Evolutionary conservation across 2,329 filamentous ascomycete genomes (phyloP).

Genomic region (Ceratocystis smalleyi): DNA sequence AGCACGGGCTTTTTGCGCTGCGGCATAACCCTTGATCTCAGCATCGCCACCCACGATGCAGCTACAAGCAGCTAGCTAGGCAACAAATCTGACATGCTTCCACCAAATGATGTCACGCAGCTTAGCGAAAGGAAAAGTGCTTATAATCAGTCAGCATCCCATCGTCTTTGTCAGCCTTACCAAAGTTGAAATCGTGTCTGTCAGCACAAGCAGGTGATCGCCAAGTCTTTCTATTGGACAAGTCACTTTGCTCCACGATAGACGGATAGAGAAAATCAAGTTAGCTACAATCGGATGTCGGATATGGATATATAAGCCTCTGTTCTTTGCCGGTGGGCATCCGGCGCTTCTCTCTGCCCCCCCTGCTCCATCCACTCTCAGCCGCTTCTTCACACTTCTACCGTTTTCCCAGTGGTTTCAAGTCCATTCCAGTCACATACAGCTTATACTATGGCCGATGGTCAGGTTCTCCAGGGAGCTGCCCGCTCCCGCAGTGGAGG

Average conservation of each 20-base stretch:
- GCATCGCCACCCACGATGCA: no score
- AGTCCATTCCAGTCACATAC: background rate
- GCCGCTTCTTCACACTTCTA: background rate
- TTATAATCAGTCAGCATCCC: background rate
- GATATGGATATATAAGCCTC: background rate
- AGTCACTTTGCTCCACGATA: background rate
- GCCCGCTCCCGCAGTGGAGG: conserved; percentile 23
- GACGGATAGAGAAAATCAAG: background rate
- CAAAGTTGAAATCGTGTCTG: background rate
- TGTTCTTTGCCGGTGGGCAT: background rate
- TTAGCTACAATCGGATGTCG: background rate
- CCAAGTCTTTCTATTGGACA: background rate
- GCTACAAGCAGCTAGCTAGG: no score
- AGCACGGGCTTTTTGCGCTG: no score
- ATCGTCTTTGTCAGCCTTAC: background rate
- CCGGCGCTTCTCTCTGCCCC: background rate
- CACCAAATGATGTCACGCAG: background rate
- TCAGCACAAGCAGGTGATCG: background rate
- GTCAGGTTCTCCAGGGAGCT: conserved; percentile 1
- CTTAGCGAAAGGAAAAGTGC: background rate
- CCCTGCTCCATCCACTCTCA: background rate
- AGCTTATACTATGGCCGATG: background rate
- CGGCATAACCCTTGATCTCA: no score
- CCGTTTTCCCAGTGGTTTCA: background rate
- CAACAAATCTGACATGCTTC: no score